These are phyloP conservation scores for Ophiocordyceps robertsii DNA, from an alignment of 2,329 filamentous ascomycete genomes.

Conservation along the genomic window DNA sequence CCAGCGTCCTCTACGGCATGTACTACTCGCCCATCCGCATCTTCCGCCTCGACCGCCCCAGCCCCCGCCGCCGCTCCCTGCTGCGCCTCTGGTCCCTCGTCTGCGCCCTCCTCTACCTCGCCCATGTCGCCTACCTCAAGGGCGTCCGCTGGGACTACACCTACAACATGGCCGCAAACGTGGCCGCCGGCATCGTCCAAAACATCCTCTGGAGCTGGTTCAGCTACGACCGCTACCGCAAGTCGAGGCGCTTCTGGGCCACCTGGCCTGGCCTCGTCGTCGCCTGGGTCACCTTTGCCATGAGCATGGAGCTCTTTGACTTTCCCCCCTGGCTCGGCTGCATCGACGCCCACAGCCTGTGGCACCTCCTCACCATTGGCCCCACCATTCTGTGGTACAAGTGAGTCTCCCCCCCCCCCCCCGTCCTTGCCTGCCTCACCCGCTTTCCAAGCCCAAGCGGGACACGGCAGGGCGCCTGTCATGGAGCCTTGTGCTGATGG, in stretches of 20 bases:
- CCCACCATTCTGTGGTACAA: slow-evolving; percentile 89
- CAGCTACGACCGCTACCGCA: slow-evolving; percentile 59
- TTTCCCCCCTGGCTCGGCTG: slow-evolving; percentile 74
- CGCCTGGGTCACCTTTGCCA: slow-evolving; percentile 79
- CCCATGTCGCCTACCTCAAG: slow-evolving; percentile 74
- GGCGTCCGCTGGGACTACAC: slow-evolving; percentile 87
- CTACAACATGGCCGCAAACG: slow-evolving; percentile 96
- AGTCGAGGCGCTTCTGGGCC: slow-evolving; percentile 63
- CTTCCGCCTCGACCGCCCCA: slow-evolving; percentile 60
- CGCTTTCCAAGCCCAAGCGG: background rate
- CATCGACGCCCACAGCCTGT: slow-evolving; percentile 87
- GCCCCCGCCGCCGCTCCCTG: slow-evolving; percentile 29
- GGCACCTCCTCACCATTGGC: slow-evolving; percentile 86
- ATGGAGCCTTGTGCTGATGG: slow-evolving; percentile 8
- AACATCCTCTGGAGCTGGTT: slow-evolving; percentile 82
- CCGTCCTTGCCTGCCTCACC: background rate
- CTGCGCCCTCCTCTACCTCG: slow-evolving; percentile 57
- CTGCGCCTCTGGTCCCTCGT: slow-evolving; percentile 63
- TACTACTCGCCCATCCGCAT: slow-evolving; percentile 76
- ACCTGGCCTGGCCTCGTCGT: slow-evolving; percentile 85
- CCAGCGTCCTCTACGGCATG: slow-evolving; percentile 78
- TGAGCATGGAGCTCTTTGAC: slow-evolving; percentile 92
- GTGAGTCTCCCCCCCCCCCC: slow-evolving; percentile 41
- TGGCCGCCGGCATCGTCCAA: slow-evolving; percentile 64
- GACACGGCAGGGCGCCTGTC: background rate